These are phyloP conservation scores for Lactifluus piperatus DNA, from an alignment of 768 basidiomycete genomes.

Conservation along the genomic window DNA sequence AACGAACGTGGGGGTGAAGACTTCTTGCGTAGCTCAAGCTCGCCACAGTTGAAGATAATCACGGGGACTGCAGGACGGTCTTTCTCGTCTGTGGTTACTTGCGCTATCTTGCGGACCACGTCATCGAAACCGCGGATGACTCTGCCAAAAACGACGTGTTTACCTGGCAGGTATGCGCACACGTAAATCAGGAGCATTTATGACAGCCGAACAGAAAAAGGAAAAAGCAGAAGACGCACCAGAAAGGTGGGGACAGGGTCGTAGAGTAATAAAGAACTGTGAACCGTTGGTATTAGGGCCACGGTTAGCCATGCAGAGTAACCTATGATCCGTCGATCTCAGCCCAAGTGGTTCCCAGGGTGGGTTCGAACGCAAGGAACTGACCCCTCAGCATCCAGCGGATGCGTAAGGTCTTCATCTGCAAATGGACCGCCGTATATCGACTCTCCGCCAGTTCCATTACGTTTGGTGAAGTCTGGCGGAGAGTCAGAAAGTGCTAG, in stretches of 20 bases:
- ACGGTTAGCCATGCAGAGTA: conserved; percentile 87
- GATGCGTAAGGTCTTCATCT: conserved; percentile 64
- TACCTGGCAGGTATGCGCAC: conserved; percentile 31
- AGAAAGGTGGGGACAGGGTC: conserved; percentile 64
- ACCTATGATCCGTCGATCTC: conserved; percentile 27
- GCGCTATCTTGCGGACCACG: conserved; percentile 49
- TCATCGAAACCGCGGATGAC: conserved; percentile 54
- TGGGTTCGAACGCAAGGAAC: not conserved
- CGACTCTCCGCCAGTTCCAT: conserved; percentile 74
- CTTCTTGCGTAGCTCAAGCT: conserved; percentile 61
- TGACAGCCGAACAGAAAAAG: conserved; percentile 22
- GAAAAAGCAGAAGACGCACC: conserved; percentile 41
- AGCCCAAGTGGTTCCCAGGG: not conserved
- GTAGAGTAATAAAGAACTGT: conserved; percentile 81
- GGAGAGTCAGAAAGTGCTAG: not conserved
- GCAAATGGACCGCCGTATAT: conserved; percentile 69
- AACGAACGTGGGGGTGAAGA: conserved; percentile 20
- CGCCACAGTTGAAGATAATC: conserved; percentile 69
- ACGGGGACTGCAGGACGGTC: conserved; percentile 64
- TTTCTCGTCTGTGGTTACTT: conserved; percentile 64
- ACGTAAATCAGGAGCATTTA: conserved; percentile 29
- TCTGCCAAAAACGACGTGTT: conserved; percentile 45
- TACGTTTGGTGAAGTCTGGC: conserved; percentile 71
- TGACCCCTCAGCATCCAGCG: conserved; percentile 57
- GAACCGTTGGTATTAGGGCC: conserved; percentile 80